These are phyloP conservation scores for Calycina herbarum DNA, from an alignment of 2,329 filamentous ascomycete species.

Conservation along the genomic window DNA sequence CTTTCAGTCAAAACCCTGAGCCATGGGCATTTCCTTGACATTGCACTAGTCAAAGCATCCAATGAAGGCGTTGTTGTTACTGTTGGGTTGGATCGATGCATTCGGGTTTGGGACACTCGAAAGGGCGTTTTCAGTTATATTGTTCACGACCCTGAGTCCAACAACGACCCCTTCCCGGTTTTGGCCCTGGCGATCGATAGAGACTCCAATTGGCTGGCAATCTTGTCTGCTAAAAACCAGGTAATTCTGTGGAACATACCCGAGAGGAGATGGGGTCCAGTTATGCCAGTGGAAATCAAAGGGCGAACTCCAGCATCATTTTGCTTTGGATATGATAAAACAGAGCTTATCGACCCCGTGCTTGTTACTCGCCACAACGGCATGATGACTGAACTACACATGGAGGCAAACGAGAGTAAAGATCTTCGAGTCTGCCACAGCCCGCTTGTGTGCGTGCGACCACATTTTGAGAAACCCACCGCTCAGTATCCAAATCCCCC, in stretches of 20 bases:
- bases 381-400: constrained; percentile 57
- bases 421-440: constrained; percentile 53
- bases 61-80: constrained; percentile 66
- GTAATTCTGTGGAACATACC: constrained; percentile 65
- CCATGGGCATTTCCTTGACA: constrained; percentile 67
- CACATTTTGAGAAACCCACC: constrained; percentile 41
- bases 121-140: constrained; percentile 42
- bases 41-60: constrained; percentile 64
- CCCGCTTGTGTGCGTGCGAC: constrained; percentile 44
- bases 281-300: constrained; percentile 54
- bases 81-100: constrained; percentile 67
- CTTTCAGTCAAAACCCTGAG: constrained; percentile 61
- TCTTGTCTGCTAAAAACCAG: constrained; percentile 58
- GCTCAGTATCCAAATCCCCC: constrained; percentile 25
- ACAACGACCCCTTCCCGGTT: constrained; percentile 55
- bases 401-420: constrained; percentile 43
- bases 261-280: constrained; percentile 56
- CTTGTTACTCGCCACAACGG: constrained; percentile 66
- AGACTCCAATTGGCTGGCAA: constrained; percentile 63
- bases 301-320: constrained; percentile 62
- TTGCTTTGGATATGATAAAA: constrained; percentile 55
- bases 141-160: constrained; percentile 39
- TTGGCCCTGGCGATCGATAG: constrained; percentile 65
- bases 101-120: constrained; percentile 64
- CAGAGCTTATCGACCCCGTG: constrained; percentile 46